Conservation (phyloP, 805 yeast species). For the Kodamaea laetipori region DNA sequence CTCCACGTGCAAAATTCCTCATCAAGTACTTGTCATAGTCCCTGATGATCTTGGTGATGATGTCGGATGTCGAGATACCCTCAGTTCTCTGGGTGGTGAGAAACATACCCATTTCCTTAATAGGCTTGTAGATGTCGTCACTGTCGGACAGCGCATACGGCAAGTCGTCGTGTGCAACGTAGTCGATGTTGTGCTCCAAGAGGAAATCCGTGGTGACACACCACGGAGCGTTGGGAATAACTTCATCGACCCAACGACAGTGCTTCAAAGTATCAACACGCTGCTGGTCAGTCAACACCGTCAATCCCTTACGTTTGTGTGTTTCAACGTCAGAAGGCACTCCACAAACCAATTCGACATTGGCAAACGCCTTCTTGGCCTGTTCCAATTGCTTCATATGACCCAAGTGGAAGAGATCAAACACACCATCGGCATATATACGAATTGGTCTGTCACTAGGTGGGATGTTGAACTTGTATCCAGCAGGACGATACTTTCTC, state of each 20-base stretch:
- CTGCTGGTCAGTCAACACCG: slow-evolving; percentile 86
- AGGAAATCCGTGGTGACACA: slow-evolving; percentile 82
- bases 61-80: slow-evolving; percentile 94
- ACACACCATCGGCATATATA: slow-evolving; percentile 98
- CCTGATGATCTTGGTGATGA: slow-evolving; percentile 89
- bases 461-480: slow-evolving; percentile 78
- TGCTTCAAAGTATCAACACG: slow-evolving; percentile 89
- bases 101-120: slow-evolving; percentile 88
- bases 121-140: slow-evolving; percentile 91
- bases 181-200: slow-evolving; percentile 79
- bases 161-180: slow-evolving; percentile 96
- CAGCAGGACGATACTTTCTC: slow-evolving; percentile 77
- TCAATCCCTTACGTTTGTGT: slow-evolving; percentile 88
- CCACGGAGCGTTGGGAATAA: slow-evolving; percentile 95
- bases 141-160: slow-evolving; percentile 90
- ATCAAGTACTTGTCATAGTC: slow-evolving; percentile 95
- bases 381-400: slow-evolving; percentile 98
- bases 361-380: slow-evolving; percentile 87
- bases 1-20: slow-evolving; percentile 98
- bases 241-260: slow-evolving; percentile 98
- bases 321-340: slow-evolving; percentile 89
- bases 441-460: slow-evolving; percentile 84
- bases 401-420: slow-evolving; percentile 94
- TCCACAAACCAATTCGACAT: slow-evolving; percentile 85
- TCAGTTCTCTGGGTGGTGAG: slow-evolving; percentile 95